Base-by-base conservation (phyloP, 805 yeast genomes). In the Kregervanrija fluxuum region DNA sequence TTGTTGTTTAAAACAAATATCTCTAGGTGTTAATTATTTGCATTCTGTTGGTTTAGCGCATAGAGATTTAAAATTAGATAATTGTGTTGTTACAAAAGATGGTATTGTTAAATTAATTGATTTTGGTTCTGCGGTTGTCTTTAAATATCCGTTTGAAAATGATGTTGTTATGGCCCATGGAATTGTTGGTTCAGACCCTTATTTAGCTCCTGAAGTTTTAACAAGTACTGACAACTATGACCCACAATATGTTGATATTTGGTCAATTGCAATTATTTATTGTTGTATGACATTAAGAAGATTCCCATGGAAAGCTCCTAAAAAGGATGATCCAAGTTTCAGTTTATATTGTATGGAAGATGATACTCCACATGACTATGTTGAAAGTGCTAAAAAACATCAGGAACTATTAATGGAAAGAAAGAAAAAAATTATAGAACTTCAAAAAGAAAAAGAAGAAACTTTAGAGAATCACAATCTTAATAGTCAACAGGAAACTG, bases 271-370 rank as follows among this genome's bases (percentile, higher is more conserved):
- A 15, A 85, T 85, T 33, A 85, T 85, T 28, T 85, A 81, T 58
- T 85, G 95, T 64, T 85, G 95, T 65, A 85, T 85, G 91, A 82
- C 87, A 52, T 68, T 85, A 48, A 81, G 85, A 64, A 74, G 90
- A 57, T 85, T 85, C 59, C 95, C 95, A 2, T 85, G 95, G 95
- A 85, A 85, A 60, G 85, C 82, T 2, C 95, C 95, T 11, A 77
- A 75, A 52, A 68, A 67, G 13, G 62, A 77, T 32, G 95, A 85
- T 61, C 80, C 82, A 50, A 81, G 88, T 54, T 85, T 79, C 61
- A 75, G 73, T 52, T 65, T 85, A 31, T 85, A 75, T 56, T 75
- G 80, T 40, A 62, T 75, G 72, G 71, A 68, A 5, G 93, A 85
- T 65, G 93, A 85, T 55, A 71, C 73, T 42, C 82, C 83, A 55